phyloP scores from a whole-genome alignment of 1,284 basidiomycete genomes.

The Boletus sp. region DNA sequence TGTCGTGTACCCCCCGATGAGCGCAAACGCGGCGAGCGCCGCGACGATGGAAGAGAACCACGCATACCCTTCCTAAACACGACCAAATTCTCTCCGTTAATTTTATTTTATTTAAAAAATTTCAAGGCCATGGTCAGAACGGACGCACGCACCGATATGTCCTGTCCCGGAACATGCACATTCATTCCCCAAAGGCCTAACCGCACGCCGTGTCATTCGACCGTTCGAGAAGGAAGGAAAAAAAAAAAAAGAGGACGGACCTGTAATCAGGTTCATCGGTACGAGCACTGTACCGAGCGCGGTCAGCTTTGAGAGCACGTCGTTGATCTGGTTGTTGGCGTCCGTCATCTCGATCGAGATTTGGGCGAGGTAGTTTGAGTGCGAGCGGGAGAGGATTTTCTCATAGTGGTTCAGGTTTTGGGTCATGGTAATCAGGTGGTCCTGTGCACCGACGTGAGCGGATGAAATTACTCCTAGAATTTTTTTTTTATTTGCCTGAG shows the following conservation, averaged over 20 bases:
- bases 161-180: conserved; percentile 87
- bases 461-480: too few relatives aligned
- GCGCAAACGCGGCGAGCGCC: conserved; percentile 70
- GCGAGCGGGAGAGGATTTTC: conserved; percentile 96
- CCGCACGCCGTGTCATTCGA: too few relatives aligned
- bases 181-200: conserved; percentile 86
- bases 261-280: conserved; percentile 94
- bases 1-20: conserved; percentile 79
- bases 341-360: conserved; percentile 99
- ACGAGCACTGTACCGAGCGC: conserved; percentile 97
- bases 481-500: background rate
- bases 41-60: conserved; percentile 90
- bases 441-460: conserved; percentile 39
- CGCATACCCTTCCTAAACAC: conserved; percentile 42
- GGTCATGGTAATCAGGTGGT: conserved; percentile 99
- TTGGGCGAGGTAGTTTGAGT: conserved; percentile 98
- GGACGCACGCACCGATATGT: conserved; percentile 37
- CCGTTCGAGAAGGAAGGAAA: too few relatives aligned
- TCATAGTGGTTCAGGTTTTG: conserved; percentile 99
- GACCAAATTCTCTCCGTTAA: too few relatives aligned
- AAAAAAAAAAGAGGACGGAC: conserved; percentile 32
- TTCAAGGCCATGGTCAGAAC: too few relatives aligned
- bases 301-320: conserved; percentile 97
- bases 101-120: too few relatives aligned
- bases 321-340: conserved; percentile 99